phyloP scores from a whole-genome alignment of 805 yeast genomes.

The Pichia cephalocereana region DNA sequence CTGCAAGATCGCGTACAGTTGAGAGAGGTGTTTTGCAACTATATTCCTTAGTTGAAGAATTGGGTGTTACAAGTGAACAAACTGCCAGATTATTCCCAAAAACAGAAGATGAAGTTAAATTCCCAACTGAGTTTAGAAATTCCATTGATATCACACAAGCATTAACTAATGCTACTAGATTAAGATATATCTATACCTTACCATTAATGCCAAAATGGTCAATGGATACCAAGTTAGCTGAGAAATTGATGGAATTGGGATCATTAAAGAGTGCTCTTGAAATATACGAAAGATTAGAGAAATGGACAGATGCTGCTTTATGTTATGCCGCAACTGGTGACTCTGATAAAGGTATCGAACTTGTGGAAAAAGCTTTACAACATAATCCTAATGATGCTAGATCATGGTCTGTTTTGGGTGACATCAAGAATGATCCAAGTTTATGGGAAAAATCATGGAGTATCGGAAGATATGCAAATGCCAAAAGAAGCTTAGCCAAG shows the following conservation, averaged over 20 bases:
- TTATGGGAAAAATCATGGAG: constrained; percentile 87
- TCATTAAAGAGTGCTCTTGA: constrained; percentile 80
- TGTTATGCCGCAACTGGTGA: constrained; percentile 85
- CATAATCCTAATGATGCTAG: constrained; percentile 69
- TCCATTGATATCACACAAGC: constrained; percentile 5
- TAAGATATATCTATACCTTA: constrained; percentile 62
- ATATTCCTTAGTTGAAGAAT: constrained; percentile 84
- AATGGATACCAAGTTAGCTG: constrained; percentile 76
- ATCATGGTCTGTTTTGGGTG: constrained; percentile 79
- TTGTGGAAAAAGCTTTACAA: constrained; percentile 46
- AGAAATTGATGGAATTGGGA: constrained; percentile 78
- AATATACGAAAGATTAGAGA: constrained; percentile 68
- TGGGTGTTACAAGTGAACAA: constrained; percentile 54
- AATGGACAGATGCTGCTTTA: constrained; percentile 77
- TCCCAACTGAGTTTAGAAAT: constrained; percentile 14
- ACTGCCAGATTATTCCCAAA: constrained; percentile 44
- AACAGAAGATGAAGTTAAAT: constrained; percentile 22
- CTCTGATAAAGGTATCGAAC: constrained; percentile 51
- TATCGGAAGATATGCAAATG: constrained; percentile 69
- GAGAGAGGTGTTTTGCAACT: constrained; percentile 92
- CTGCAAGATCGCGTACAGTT: constrained; percentile 72
- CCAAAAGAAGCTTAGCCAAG: constrained; percentile 74
- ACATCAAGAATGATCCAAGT: constrained; percentile 63
- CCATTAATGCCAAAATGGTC: constrained; percentile 80
- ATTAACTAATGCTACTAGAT: constrained; percentile 41